Percentiles rank a stretch among this genome's conserved stretches.
phyloP scores from a whole-genome alignment of 2,329 filamentous ascomycete species.

The Trichoderma sp. region DNA sequence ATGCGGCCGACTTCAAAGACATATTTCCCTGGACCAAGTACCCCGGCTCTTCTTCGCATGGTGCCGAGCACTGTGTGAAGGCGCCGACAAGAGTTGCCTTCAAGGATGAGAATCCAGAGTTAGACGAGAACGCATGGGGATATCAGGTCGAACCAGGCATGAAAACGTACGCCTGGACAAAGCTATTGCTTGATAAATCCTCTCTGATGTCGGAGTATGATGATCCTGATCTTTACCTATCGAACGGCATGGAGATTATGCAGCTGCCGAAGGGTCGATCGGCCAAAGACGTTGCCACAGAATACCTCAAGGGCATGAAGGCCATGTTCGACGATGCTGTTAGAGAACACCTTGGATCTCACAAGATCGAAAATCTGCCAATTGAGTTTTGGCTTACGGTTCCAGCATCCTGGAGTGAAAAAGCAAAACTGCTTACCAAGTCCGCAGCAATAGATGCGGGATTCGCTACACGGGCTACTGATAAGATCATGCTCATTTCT shows the following conservation, averaged over 20 bases:
- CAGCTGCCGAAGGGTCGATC: conserved; percentile 9
- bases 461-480: neutral
- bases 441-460: neutral
- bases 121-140: conserved; percentile 14
- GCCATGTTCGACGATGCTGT: conserved; percentile 17
- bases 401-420: neutral
- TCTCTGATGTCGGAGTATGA: conserved; percentile 15
- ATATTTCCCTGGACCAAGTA: conserved; percentile 23
- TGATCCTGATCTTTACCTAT: neutral
- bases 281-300: conserved; percentile 16
- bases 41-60: conserved; percentile 19
- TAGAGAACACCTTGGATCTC: neutral
- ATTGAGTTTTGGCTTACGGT: neutral
- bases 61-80: conserved; percentile 23
- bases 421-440: neutral
- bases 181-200: conserved; percentile 20
- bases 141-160: conserved; percentile 22
- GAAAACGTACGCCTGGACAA: conserved; percentile 21
- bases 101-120: conserved; percentile 20
- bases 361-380: neutral
- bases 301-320: conserved; percentile 19
- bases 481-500: neutral
- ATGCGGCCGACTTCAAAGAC: conserved; percentile 21
- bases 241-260: conserved; percentile 12
- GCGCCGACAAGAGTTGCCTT: conserved; percentile 22